Conservation (phyloP, 208 protist genomes). For the Trypanosoma theileri region DNA sequence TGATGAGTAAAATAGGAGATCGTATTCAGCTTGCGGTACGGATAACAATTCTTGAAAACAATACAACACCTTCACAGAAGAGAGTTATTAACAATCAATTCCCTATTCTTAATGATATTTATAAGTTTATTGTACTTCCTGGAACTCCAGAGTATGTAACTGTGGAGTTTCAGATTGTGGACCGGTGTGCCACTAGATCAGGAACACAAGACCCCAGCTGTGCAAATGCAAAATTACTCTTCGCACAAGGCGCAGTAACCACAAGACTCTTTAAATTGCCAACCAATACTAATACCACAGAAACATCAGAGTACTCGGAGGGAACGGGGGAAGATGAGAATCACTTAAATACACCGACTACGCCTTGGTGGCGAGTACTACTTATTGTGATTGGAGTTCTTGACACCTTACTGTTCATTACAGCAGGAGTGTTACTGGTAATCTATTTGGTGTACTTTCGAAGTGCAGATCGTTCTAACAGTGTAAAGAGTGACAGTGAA, state of each 20-base stretch:
- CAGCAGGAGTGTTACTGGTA: not conserved
- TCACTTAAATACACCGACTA: not conserved
- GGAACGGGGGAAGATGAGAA: not conserved
- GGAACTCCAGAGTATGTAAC: not conserved
- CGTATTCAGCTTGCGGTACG: constrained; percentile 3
- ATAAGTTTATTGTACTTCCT: not conserved
- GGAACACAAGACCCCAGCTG: not conserved
- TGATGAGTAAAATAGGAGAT: not conserved
- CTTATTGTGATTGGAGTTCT: constrained; percentile 4
- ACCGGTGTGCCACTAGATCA: constrained; percentile 4
- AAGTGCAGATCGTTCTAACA: too few species aligned
- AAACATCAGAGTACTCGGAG: not conserved
- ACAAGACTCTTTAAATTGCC: not conserved
- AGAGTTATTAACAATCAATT: not conserved
- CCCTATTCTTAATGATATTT: not conserved
- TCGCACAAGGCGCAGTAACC: not conserved
- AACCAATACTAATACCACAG: not conserved
- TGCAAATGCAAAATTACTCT: constrained; percentile 1
- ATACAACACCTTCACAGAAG: not conserved
- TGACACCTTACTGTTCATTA: not conserved
- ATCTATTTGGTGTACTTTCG: not conserved
- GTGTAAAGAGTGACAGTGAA: too few species aligned
- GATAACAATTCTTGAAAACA: not conserved
- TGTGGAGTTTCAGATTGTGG: constrained; percentile 14
- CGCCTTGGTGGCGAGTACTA: constrained; percentile 5